These are phyloP conservation scores for Ogataea salicorniae DNA, from an alignment of 805 yeast genomes.

Conservation along the genomic window DNA sequence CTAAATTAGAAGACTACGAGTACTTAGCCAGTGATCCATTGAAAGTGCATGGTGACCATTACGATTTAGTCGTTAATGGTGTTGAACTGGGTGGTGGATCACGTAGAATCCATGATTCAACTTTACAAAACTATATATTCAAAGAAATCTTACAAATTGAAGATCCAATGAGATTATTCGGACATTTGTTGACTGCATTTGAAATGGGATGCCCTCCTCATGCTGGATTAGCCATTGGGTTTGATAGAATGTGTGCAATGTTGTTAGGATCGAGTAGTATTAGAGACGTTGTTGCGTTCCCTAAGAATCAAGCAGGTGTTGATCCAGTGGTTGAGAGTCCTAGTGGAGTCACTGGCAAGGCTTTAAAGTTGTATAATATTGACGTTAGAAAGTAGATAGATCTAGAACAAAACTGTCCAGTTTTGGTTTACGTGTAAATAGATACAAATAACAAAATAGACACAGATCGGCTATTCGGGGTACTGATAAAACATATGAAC, in stretches of 20 bases:
- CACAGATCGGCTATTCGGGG: too few species aligned
- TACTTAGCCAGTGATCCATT: constrained; percentile 51
- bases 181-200: constrained; percentile 79
- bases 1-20: constrained; percentile 61
- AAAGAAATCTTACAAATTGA: constrained; percentile 54
- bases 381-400: constrained; percentile 4
- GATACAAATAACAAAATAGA: too few species aligned
- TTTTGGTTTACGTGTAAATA: neutral
- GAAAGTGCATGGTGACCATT: constrained; percentile 79
- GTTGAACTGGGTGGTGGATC: constrained; percentile 98
- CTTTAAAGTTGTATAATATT: constrained; percentile 53
- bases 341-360: constrained; percentile 47
- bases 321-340: constrained; percentile 91
- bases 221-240: constrained; percentile 94
- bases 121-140: constrained; percentile 69
- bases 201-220: constrained; percentile 97
- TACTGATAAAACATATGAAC: too few species aligned
- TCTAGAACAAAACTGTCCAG: neutral
- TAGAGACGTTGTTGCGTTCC: constrained; percentile 93
- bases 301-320: constrained; percentile 82
- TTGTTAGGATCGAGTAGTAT: constrained; percentile 70
- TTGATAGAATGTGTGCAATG: constrained; percentile 92
- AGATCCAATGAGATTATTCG: constrained; percentile 63
- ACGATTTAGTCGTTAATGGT: constrained; percentile 90
- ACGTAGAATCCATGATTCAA: constrained; percentile 85